Base-by-base conservation (phyloP, 2,329 filamentous ascomycete genomes). In the Orbilia javanica region DNA sequence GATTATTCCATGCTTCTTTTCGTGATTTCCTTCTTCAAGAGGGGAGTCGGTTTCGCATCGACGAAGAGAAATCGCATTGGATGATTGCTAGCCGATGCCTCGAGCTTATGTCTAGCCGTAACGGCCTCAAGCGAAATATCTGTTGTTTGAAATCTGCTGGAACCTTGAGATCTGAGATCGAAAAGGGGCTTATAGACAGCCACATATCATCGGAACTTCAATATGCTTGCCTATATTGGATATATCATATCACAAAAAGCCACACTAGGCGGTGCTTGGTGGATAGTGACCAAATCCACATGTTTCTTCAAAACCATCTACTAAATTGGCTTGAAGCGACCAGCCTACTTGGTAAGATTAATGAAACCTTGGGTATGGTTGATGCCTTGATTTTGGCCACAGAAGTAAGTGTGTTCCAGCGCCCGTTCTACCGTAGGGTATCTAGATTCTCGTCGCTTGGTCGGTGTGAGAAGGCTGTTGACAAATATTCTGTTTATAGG, bases 331-430 rank as follows among this genome's bases (percentile, higher is more conserved):
- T 66, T 13, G 42, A 66, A 20, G 62, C 31, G 2, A 27, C 27
- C 20, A 42, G 39, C 20, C 18, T 44, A 53, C 81, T 84, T 27
- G 71, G 80, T 8, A 44, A 18, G 13, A 8, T 36, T 11, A 11
- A 44, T 44, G 13, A 18, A 44, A n/a, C n/a, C n/a, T n/a, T n/a
- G n/a, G n/a, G n/a, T n/a, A n/a, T n/a, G n/a, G n/a, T n/a, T n/a
- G n/a, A n/a, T n/a, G n/a, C n/a, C n/a, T n/a, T n/a, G n/a, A n/a
- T n/a, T n/a, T n/a, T n/a, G n/a, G n/a, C n/a, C n/a, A n/a, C n/a
- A n/a, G n/a, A n/a, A n/a, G n/a, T n/a, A n/a, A n/a, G n/a, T n/a
- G n/a, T n/a, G n/a, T n/a, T n/a, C n/a, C n/a, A n/a, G n/a, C n/a
- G n/a, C n/a, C n/a, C n/a, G n/a, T n/a, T n/a, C n/a, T n/a, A n/a